A percentile compares a stretch with the other conserved stretches of the same genome.
These are phyloP conservation scores for Penicillium sp. DNA, from an alignment of 2,329 filamentous ascomycete genomes.

Conservation along the genomic window DNA sequence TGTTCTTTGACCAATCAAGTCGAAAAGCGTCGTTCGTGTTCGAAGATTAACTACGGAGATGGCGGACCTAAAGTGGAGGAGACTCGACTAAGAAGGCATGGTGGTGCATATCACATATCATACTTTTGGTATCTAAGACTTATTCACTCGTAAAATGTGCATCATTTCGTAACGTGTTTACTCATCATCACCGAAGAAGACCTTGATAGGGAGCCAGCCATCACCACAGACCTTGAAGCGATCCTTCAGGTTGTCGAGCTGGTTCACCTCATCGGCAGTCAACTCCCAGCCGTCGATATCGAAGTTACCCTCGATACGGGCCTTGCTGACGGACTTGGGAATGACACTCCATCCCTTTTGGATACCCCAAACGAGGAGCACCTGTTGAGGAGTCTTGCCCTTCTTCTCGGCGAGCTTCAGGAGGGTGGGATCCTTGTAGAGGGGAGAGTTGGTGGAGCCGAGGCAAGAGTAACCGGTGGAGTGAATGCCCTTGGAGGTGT, in stretches of 20 bases:
- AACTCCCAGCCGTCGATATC: slow-evolving; percentile 71
- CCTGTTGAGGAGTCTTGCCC: slow-evolving; percentile 53
- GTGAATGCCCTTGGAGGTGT: slow-evolving; percentile 53
- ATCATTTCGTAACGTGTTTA: slow-evolving; percentile 42
- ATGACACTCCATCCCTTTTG: slow-evolving; percentile 79
- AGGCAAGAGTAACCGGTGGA: slow-evolving; percentile 55
- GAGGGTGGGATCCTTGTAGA: slow-evolving; percentile 54
- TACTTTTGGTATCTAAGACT: slow-evolving; percentile 24
- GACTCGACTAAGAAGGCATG: too few species aligned
- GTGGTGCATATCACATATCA: neutral
- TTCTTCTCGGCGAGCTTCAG: slow-evolving; percentile 54
- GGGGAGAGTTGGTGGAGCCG: slow-evolving; percentile 52
- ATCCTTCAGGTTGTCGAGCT: slow-evolving; percentile 64
- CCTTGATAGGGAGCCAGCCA: slow-evolving; percentile 65
- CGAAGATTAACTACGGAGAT: too few species aligned
- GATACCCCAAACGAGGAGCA: slow-evolving; percentile 67
- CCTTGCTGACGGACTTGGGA: slow-evolving; percentile 74
- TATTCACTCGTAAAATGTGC: slow-evolving; percentile 21
- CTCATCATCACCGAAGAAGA: slow-evolving; percentile 81
- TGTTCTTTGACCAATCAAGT: too few species aligned
- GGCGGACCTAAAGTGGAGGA: too few species aligned
- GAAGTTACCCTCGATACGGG: slow-evolving; percentile 72
- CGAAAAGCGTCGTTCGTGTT: too few species aligned
- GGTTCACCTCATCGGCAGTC: slow-evolving; percentile 66
- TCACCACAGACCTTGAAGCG: slow-evolving; percentile 82